A percentile compares a stretch with the other conserved stretches of the same genome.
These are phyloP conservation scores for Colletotrichum euphorbiae DNA, from an alignment of 2,329 filamentous ascomycete genomes.

Conservation along the genomic window DNA sequence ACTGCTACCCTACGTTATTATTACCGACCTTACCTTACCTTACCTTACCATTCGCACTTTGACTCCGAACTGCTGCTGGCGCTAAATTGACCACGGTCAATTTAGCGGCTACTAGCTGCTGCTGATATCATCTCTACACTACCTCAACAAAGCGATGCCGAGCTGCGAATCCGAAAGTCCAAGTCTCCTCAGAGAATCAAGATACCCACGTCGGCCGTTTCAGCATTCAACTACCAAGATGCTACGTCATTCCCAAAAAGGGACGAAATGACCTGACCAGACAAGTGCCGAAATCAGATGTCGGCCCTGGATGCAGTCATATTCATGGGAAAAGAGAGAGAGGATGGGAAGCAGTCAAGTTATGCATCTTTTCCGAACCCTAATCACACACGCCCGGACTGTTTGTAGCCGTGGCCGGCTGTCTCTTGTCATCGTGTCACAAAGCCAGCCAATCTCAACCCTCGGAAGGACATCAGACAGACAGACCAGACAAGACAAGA, in stretches of 20 bases:
- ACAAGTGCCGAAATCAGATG: slow-evolving; percentile 12
- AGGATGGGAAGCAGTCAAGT: slow-evolving; percentile 19
- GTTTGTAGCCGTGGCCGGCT: background rate
- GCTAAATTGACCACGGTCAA: too few species aligned
- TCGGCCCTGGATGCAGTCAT: slow-evolving; percentile 10
- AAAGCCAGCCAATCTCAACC: background rate
- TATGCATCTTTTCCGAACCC: slow-evolving; percentile 18
- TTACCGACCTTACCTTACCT: too few species aligned
- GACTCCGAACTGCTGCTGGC: too few species aligned
- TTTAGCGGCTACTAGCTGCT: too few species aligned
- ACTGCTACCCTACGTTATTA: background rate
- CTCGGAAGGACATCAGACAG: background rate
- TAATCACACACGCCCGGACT: background rate
- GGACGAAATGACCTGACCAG: background rate
- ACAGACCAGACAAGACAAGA: too few species aligned
- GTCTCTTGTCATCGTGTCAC: slow-evolving; percentile 8
- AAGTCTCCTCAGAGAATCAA: background rate
- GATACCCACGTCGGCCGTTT: slow-evolving; percentile 12
- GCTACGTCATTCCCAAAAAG: slow-evolving; percentile 8
- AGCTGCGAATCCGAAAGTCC: slow-evolving; percentile 6
- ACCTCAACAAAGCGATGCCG: background rate
- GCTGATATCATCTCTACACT: too few species aligned
- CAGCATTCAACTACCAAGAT: slow-evolving; percentile 9
- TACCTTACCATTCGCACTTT: background rate
- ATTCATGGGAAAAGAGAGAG: background rate